These are phyloP conservation scores for Pichia deserticola DNA, from an alignment of 805 yeast genomes.

Conservation along the genomic window DNA sequence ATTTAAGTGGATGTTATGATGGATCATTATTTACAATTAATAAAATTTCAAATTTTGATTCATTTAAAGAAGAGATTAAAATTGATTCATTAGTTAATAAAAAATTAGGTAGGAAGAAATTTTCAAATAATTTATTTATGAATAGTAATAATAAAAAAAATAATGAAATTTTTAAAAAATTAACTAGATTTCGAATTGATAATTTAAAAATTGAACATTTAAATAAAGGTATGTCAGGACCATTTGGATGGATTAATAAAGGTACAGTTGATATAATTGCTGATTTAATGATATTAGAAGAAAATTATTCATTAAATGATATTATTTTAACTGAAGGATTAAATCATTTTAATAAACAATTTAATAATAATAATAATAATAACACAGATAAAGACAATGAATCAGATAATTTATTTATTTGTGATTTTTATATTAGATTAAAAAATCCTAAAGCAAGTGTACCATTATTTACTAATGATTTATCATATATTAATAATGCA, in stretches of 20 bases:
- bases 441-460: constrained; percentile 85
- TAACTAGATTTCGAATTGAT: constrained; percentile 78
- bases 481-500: constrained; percentile 89
- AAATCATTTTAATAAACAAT: constrained; percentile 6
- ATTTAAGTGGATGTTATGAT: constrained; percentile 87
- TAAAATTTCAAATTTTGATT: constrained; percentile 56
- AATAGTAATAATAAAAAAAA: background rate
- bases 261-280: constrained; percentile 94
- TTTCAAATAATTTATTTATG: constrained; percentile 8
- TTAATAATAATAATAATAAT: background rate
- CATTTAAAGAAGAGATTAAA: constrained; percentile 30
- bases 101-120: constrained; percentile 13
- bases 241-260: constrained; percentile 93
- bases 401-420: constrained; percentile 39
- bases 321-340: constrained; percentile 24
- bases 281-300: constrained; percentile 73
- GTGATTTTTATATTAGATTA: constrained; percentile 72
- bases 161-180: constrained; percentile 31
- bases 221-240: constrained; percentile 85
- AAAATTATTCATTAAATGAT: constrained; percentile 31
- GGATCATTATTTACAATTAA: constrained; percentile 89
- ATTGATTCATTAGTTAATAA: constrained; percentile 21
- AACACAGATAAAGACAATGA: constrained; percentile 5
- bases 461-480: constrained; percentile 79
- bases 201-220: constrained; percentile 81